phyloP scores from a whole-genome alignment of 2,329 filamentous ascomycete species.

The Tetracladium maxilliforme region DNA sequence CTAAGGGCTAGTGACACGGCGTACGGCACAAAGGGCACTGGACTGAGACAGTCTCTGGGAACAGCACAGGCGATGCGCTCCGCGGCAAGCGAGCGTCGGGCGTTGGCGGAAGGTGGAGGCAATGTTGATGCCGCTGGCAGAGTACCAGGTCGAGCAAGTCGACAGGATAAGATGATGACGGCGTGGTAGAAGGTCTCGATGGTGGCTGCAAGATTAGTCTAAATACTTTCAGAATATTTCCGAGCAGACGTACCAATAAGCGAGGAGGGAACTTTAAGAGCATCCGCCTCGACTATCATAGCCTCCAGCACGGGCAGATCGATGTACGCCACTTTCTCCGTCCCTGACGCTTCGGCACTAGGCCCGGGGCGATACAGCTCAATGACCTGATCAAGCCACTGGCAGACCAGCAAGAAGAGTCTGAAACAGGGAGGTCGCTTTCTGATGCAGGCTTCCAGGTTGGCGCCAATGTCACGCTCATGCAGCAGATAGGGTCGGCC shows the following conservation, averaged over 20 bases:
- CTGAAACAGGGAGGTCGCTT: constrained; percentile 38
- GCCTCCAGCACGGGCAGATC: constrained; percentile 42
- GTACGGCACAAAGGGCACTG: constrained; percentile 45
- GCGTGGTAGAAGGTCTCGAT: constrained; percentile 51
- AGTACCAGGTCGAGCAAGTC: constrained; percentile 28
- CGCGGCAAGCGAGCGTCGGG: constrained; percentile 39
- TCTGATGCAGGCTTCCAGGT: constrained; percentile 32
- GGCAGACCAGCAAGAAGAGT: constrained; percentile 36
- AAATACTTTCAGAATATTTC: too few relatives aligned
- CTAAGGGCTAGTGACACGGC: constrained; percentile 45
- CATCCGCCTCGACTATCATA: too few relatives aligned
- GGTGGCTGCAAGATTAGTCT: too few relatives aligned
- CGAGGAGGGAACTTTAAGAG: too few relatives aligned
- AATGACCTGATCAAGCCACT: constrained; percentile 42
- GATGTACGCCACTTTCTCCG: constrained; percentile 29
- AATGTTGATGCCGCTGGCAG: constrained; percentile 20
- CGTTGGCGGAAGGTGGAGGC: constrained; percentile 33
- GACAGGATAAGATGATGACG: constrained; percentile 45
- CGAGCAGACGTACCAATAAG: too few relatives aligned
- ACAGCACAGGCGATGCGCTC: constrained; percentile 42
- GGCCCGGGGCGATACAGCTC: constrained; percentile 38
- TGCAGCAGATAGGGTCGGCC: constrained; percentile 45
- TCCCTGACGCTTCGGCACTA: constrained; percentile 16
- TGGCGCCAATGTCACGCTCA: constrained; percentile 40
- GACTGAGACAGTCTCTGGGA: constrained; percentile 23